Evolutionary conservation across 257 asterid species (phyloP).

Genomic region (Penstemon eatonii): DNA sequence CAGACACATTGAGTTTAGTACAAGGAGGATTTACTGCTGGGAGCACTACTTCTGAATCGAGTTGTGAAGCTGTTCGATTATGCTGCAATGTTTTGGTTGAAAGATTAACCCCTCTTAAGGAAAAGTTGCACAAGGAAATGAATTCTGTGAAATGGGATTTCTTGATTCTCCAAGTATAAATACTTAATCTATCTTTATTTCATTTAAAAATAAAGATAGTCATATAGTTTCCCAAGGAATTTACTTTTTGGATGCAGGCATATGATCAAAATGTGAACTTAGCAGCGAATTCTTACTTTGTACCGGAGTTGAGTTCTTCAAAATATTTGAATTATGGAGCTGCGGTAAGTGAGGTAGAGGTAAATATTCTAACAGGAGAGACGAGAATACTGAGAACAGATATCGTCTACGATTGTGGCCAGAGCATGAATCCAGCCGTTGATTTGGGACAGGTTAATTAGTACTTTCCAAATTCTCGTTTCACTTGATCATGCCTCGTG

Average conservation of each 20-base stretch:
- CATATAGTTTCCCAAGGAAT: no score
- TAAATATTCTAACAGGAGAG: slow-evolving; percentile 61
- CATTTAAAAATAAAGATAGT: no score
- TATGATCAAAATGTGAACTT: slow-evolving; percentile 42
- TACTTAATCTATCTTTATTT: background rate
- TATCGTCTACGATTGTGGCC: slow-evolving; percentile 78
- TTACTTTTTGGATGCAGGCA: slow-evolving; percentile 47
- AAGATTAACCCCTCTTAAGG: slow-evolving; percentile 47
- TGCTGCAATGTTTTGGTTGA: slow-evolving; percentile 69
- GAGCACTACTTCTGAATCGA: slow-evolving; percentile 81
- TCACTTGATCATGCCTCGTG: background rate
- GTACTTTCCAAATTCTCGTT: background rate
- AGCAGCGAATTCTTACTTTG: slow-evolving; percentile 52
- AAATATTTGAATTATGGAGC: slow-evolving; percentile 63
- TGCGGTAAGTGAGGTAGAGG: slow-evolving; percentile 75
- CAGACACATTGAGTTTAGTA: slow-evolving; percentile 67
- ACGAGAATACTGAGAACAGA: slow-evolving; percentile 51
- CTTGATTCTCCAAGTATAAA: slow-evolving; percentile 55
- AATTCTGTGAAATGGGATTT: slow-evolving; percentile 56
- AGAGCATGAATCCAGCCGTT: slow-evolving; percentile 77
- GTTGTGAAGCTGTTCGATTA: slow-evolving; percentile 70
- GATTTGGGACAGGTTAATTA: slow-evolving; percentile 73
- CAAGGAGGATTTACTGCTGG: slow-evolving; percentile 74
- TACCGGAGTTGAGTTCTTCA: slow-evolving; percentile 43
- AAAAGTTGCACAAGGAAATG: slow-evolving; percentile 48